Percentiles rank a stretch among this genome's conserved stretches.
phyloP scores from a whole-genome alignment of 768 basidiomycete species.

The Ephemerocybe angulata region DNA sequence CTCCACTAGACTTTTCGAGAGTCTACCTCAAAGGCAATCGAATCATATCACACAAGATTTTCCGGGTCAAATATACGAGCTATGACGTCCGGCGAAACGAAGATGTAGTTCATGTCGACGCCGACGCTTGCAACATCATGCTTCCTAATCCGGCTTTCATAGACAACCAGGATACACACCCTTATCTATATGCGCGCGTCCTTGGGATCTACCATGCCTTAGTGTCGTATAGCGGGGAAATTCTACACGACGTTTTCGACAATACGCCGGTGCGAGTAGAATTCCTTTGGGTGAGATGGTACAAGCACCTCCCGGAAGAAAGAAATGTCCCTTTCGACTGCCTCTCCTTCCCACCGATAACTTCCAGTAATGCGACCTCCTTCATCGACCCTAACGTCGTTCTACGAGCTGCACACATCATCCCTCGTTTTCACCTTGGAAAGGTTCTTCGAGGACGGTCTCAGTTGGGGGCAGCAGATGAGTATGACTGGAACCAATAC shows the following conservation, averaged over 20 bases:
- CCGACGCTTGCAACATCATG: background rate
- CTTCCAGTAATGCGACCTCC: background rate
- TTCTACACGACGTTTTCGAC: background rate
- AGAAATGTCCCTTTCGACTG: background rate
- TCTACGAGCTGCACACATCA: background rate
- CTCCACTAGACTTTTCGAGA: background rate
- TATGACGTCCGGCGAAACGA: background rate
- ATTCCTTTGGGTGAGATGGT: background rate
- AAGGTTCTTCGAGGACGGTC: background rate
- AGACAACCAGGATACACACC: background rate
- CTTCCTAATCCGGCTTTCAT: background rate
- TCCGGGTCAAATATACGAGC: background rate
- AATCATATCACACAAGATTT: background rate
- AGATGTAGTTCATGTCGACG: background rate
- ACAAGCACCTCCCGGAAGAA: background rate
- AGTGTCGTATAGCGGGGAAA: constrained; percentile 14
- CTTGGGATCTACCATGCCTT: constrained; percentile 18
- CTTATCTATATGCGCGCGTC: constrained; percentile 21
- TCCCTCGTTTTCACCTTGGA: background rate
- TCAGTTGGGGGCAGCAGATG: background rate
- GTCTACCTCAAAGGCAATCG: background rate
- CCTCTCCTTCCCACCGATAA: background rate
- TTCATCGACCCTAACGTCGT: background rate
- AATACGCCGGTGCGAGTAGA: background rate
- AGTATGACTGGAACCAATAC: background rate